Base-by-base conservation (phyloP, 2,329 filamentous ascomycete species). In the Alternaria sp. region DNA sequence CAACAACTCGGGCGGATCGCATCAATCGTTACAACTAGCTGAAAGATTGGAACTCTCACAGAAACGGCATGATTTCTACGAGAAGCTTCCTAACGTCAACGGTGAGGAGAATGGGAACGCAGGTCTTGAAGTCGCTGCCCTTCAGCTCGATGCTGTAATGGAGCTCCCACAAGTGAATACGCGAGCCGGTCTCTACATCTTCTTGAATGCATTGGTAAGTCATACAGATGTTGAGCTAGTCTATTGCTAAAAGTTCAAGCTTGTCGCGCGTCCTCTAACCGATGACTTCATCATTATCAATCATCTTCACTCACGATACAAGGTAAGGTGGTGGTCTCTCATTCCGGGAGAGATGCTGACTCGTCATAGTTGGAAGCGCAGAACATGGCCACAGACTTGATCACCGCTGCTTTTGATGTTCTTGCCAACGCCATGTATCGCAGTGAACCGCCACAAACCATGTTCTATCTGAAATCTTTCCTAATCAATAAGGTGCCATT, bases 341-440 rank as follows among this genome's bases (percentile, higher is more conserved):
- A 6, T 14, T 4, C 14, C 44, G n/a, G 18, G 30, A 12, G 60
- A 14, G 5, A 62, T 20, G 69, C 77, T 82, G 46, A 83, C 53
- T 28, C 9, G 5, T 16, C 2, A 18, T 5, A 93, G 86, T 91
- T 90, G 39, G 91, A 97, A 70, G 85, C 91, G 42, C 91, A 94
- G 76, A 85, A 87, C 12, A 88, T 93, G 44, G 88, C 91, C 0
- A 88, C 93, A 54, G 93, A 97, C 70, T 83, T 98, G 2, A 91
- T 98, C 42, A 86, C 94, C 9, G 92, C 93, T 1, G 89, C 93
- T 0, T 98, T 99, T 72, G 94, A 98, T 70, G 86, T 96, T 5
- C 83, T 99, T 16, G 91, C 93, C 36, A 96, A 96, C 71, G 91
- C 91, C 5, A 91, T 94, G 64, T 92, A 95, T 67, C 87, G 91